A percentile compares a stretch with the other conserved stretches of the same genome.
Conservation (phyloP, 2,329 filamentous ascomycete genomes). For the Cephalotrichum gorgonifer region DNA sequence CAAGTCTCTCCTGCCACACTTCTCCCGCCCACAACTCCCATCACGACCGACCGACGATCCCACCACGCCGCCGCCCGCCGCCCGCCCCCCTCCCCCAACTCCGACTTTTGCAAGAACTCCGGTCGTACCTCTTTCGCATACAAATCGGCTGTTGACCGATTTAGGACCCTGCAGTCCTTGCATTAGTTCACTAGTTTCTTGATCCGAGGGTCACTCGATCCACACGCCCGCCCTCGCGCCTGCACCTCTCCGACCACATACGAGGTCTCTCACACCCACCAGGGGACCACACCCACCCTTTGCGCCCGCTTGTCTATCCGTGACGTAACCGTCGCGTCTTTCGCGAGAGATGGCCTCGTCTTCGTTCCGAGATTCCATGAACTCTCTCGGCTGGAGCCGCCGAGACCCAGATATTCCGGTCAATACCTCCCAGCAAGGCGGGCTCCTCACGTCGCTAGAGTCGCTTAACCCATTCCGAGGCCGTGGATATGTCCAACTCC, state of each 20-base stretch:
- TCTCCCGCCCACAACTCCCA: neutral
- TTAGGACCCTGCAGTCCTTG: neutral
- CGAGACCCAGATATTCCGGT: conserved; percentile 68
- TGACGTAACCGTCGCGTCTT: neutral
- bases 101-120: neutral
- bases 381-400: conserved; percentile 88
- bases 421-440: conserved; percentile 58
- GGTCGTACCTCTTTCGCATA: neutral
- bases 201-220: neutral
- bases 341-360: conserved; percentile 61
- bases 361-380: conserved; percentile 89
- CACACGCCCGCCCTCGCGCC: neutral
- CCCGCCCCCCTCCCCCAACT: no score
- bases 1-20: neutral
- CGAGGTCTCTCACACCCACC: no score
- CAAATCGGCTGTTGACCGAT: neutral
- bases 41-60: neutral
- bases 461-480: conserved; percentile 81
- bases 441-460: conserved; percentile 70
- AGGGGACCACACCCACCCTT: neutral
- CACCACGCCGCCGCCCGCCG: no score
- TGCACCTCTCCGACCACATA: neutral
- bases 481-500: conserved; percentile 81
- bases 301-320: neutral
- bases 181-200: neutral